phyloP scores from a whole-genome alignment of 2,329 filamentous ascomycete species.

The Scedosporium apiospermum region DNA sequence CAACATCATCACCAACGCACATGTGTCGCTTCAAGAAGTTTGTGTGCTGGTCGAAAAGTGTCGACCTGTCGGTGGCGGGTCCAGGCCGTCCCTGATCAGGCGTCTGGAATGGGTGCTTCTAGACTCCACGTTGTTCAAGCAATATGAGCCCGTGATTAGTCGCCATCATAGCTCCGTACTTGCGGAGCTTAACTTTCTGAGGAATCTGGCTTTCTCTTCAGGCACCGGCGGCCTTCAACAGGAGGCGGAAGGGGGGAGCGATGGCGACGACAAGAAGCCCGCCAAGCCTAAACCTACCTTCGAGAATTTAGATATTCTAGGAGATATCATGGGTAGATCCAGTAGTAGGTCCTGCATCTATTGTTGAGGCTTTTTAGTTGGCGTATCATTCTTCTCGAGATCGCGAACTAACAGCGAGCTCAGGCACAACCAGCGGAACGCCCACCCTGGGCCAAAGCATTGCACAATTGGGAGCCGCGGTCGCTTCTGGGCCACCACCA shows the following conservation, averaged over 20 bases:
- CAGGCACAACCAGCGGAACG: background rate
- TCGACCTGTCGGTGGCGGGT: conserved; percentile 13
- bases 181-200: conserved; percentile 18
- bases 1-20: conserved; percentile 18
- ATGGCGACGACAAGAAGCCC: background rate
- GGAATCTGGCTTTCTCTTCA: background rate
- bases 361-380: background rate
- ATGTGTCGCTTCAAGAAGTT: conserved; percentile 17
- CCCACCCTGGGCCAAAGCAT: background rate
- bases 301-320: background rate
- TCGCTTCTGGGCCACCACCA: background rate
- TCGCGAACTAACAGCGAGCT: background rate
- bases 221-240: background rate
- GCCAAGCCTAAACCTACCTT: background rate
- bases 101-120: conserved; percentile 17
- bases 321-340: background rate
- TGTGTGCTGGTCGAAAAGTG: conserved; percentile 20
- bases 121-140: conserved; percentile 16
- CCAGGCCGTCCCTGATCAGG: conserved; percentile 12
- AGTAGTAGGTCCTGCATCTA: background rate
- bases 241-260: background rate
- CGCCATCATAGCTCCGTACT: conserved; percentile 19
- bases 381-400: background rate
- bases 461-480: background rate
- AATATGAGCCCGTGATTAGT: conserved; percentile 17